Conservation (phyloP, 495 filamentous ascomycete genomes). For the Cryomyces minteri region DNA sequence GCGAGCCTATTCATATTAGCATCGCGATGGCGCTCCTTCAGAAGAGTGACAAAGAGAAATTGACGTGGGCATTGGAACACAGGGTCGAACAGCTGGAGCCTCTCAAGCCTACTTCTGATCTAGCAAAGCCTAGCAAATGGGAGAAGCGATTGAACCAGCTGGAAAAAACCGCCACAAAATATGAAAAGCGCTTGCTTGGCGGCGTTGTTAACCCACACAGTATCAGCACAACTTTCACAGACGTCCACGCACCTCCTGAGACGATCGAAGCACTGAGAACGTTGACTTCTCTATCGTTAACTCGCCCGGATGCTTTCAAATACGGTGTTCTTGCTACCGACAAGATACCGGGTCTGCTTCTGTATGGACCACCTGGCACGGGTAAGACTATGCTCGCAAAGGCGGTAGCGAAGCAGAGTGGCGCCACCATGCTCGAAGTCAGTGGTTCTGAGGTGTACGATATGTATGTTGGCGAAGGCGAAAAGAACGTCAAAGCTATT, state of each 20-base stretch:
- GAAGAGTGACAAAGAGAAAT: slow-evolving; percentile 10
- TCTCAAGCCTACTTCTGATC: background rate
- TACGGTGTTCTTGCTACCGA: slow-evolving; percentile 90
- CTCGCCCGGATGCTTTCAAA: slow-evolving; percentile 82
- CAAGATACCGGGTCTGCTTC: slow-evolving; percentile 70
- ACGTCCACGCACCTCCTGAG: slow-evolving; percentile 62
- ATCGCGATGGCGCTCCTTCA: slow-evolving; percentile 12
- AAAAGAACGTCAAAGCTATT: slow-evolving; percentile 91
- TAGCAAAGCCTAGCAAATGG: background rate
- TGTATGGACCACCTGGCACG: slow-evolving; percentile 91
- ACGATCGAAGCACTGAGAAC: slow-evolving; percentile 82
- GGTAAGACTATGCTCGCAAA: slow-evolving; percentile 93
- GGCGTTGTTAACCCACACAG: slow-evolving; percentile 65
- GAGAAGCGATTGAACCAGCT: slow-evolving; percentile 5
- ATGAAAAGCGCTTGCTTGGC: slow-evolving; percentile 68
- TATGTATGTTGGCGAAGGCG: slow-evolving; percentile 89
- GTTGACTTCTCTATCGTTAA: slow-evolving; percentile 70
- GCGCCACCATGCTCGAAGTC: slow-evolving; percentile 64
- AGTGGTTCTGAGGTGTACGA: slow-evolving; percentile 72
- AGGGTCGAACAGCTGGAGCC: background rate
- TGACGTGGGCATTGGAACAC: background rate
- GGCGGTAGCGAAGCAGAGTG: slow-evolving; percentile 87
- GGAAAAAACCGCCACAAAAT: slow-evolving; percentile 31
- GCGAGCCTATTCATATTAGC: slow-evolving; percentile 8
- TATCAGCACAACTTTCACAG: slow-evolving; percentile 69